Conservation (phyloP, 106 monocot species). For the Dendrobium officinale region DNA sequence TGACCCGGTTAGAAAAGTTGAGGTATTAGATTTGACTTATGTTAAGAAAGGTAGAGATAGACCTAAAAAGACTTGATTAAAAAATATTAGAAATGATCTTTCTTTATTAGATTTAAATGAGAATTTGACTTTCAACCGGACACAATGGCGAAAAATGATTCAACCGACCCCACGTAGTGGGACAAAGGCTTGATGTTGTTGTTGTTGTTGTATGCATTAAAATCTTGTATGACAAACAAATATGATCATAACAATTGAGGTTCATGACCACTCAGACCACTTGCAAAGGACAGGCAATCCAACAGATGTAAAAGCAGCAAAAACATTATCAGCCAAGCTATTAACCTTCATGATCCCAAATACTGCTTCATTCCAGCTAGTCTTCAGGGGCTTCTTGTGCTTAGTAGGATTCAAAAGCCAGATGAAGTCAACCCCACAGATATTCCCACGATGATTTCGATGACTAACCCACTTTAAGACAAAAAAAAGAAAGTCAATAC, state of each 20-base stretch:
- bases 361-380: conserved; percentile 92
- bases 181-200: too few relatives aligned
- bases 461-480: conserved; percentile 91
- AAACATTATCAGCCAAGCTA: background rate
- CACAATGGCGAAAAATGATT: too few relatives aligned
- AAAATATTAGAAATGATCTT: too few relatives aligned
- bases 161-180: too few relatives aligned
- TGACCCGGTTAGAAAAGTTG: too few relatives aligned
- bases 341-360: conserved; percentile 81
- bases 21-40: too few relatives aligned
- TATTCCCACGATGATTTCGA: conserved; percentile 93
- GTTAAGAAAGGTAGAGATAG: too few relatives aligned
- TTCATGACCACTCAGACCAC: too few relatives aligned
- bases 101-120: too few relatives aligned
- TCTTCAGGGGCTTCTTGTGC: conserved; percentile 55
- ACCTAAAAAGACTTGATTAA: too few relatives aligned
- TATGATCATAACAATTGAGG: background rate
- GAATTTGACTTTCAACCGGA: too few relatives aligned
- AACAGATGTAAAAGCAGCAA: background rate
- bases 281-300: background rate
- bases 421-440: conserved; percentile 99
- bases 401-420: conserved; percentile 92
- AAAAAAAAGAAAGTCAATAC: conserved; percentile 3
- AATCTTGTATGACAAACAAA: background rate
- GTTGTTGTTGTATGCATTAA: background rate